Evolutionary conservation across 306 rosid genomes (phyloP).

Genomic region (Quercus robur): DNA sequence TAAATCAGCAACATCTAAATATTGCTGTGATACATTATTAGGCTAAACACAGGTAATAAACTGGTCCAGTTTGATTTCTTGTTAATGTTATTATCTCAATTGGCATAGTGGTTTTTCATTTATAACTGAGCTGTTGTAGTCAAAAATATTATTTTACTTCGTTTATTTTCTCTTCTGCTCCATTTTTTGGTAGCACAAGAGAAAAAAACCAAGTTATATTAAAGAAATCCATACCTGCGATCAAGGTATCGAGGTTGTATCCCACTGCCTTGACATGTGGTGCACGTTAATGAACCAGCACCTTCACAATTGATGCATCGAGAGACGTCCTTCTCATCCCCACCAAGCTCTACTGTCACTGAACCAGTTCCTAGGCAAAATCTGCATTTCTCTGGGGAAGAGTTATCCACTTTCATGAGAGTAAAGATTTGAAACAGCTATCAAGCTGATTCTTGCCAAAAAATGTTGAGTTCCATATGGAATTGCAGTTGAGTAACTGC

Average conservation of each 20-base stretch:
- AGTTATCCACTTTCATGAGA: slow-evolving; percentile 14
- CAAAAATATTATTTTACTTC: no score
- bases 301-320: slow-evolving; percentile 90
- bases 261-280: slow-evolving; percentile 96
- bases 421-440: slow-evolving; percentile 1
- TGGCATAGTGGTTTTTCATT: background rate
- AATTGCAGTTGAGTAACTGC: background rate
- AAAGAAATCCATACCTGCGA: slow-evolving; percentile 60
- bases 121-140: background rate
- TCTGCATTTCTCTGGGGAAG: slow-evolving; percentile 74
- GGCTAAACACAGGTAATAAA: background rate
- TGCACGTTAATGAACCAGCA: slow-evolving; percentile 80
- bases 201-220: background rate
- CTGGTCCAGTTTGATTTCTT: background rate
- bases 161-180: background rate
- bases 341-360: slow-evolving; percentile 80
- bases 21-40: background rate
- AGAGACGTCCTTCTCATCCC: slow-evolving; percentile 74
- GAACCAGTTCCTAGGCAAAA: slow-evolving; percentile 77
- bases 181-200: no score
- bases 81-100: background rate
- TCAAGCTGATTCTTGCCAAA: background rate
- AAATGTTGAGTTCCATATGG: background rate
- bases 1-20: background rate
- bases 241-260: slow-evolving; percentile 99